Evolutionary conservation across 345 rosid genomes (phyloP), one percentile per base, ranked within the genome.

Genomic region (Populus euphratica): DNA sequence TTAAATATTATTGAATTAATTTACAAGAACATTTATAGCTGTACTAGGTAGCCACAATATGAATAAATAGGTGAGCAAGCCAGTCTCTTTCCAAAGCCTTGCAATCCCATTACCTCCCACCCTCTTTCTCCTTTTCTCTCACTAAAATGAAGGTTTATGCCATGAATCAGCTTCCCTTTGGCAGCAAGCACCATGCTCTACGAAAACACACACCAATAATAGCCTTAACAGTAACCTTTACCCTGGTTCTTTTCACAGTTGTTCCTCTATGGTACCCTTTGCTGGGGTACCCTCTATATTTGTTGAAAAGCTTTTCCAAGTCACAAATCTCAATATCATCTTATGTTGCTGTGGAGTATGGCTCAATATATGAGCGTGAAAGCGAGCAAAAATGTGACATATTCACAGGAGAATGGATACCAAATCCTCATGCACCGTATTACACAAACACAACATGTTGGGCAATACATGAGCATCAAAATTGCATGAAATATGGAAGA

Each of bases 381-480:
- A 36, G 35, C 2, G 29, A 23, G 13, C 41, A 1, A 68, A 74
- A 9, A 8, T 94, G 98, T 27, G 97, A 93, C 76, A 74, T 95
- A 75, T 93, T 91, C 84, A 80, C 87, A 0, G 99, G 99, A 33
- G 91, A 95, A 65, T 95, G 99, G 99, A 90, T 91, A 6, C 89
- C 87, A 23, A 88, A 95, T 74, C 88, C 78, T 0, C 86, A 86
- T 5, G 96, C 91, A 1, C 99, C 99, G 0, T 95, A 95, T 76
- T 95, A 95, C 89, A 91, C 90, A 2, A 93, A 95, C 86, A 81
- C 81, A 76, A 91, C 96, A 21, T 95, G 99, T 49, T 91, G 98
- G 96, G 98, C 98, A 0, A 95, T 95, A 66, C 98, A 95, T n/a
- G 96, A 93, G 81, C 93, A 95, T 73, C 99, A 95, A 78, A 93